phyloP scores from a whole-genome alignment of 768 basidiomycete genomes.

The Psilocybe tampanensis region DNA sequence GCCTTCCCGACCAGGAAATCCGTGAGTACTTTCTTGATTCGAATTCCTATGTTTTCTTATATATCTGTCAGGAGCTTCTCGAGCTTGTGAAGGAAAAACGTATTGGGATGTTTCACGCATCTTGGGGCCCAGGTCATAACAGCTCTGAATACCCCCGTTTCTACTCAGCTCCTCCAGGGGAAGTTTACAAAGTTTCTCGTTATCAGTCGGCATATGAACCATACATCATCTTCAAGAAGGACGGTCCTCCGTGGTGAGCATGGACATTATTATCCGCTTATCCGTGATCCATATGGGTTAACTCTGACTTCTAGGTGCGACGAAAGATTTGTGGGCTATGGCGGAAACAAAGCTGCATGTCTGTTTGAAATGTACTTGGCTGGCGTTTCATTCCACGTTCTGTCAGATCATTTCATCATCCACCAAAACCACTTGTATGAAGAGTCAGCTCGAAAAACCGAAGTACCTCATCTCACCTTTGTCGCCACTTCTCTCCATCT shows the following conservation, averaged over 20 bases:
- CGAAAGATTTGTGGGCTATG: constrained; percentile 89
- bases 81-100: constrained; percentile 55
- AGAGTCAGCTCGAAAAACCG: constrained; percentile 69
- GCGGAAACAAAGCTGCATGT: constrained; percentile 92
- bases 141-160: constrained; percentile 78
- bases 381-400: constrained; percentile 81
- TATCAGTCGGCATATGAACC: constrained; percentile 91
- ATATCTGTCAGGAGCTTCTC: constrained; percentile 48
- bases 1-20: constrained; percentile 72
- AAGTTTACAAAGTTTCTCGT: constrained; percentile 72
- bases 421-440: constrained; percentile 88
- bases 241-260: constrained; percentile 74
- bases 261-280: background rate
- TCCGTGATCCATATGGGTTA: background rate
- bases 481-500: background rate
- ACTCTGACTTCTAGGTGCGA: constrained; percentile 67
- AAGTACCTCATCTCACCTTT: constrained; percentile 43
- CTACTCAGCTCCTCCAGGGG: constrained; percentile 59
- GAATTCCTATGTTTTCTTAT: background rate
- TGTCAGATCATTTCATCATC: constrained; percentile 86
- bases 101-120: constrained; percentile 77
- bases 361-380: constrained; percentile 90
- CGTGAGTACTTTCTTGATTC: constrained; percentile 34
- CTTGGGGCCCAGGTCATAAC: constrained; percentile 80
- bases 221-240: constrained; percentile 80